Evolutionary conservation across 179 eudicot genomes (phyloP), one percentile per base, ranked within the genome.

Genomic region (Heliamphora pulchella): DNA sequence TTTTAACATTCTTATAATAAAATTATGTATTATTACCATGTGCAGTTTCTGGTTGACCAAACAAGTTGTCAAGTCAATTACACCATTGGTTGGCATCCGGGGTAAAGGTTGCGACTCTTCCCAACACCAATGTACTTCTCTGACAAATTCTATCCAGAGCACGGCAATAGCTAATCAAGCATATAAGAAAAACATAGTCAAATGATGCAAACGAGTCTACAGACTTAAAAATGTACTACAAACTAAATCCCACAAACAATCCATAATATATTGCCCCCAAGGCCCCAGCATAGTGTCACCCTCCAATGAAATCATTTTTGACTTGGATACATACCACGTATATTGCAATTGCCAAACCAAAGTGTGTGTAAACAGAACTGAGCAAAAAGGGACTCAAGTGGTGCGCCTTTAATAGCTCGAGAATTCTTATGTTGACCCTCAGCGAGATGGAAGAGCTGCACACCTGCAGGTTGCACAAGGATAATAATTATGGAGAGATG

Each of bases 101-200:
- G 97, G 98, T 77, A 96, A 81, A 79, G 92, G 92, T 63, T 92
- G 98, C 50, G 91, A 94, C 87, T 92, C 99, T 83, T 94, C 99
- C 98, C 98, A 96, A 83, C 90, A 96, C 98, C 98, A 96, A 83
- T 97, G 96, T 71, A 96, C 93, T 88, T 96, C 99, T 77, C 97
- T 90, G 54, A 92, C 94, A 88, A 92, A 94, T 84, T 96, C 99
- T 82, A 96, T 89, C 99, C 99, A 96, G 53, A 96, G 94, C 81
- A 84, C 90, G 41, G 98, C 90, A 84, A 96, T 91, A 71, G 99
- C 99, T 96, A 84, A 82, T 61, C 75, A 86, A 68, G 81, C 59
- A 85, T 6, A 64, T 67, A 50, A 81, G 13, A 74, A 69, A 46
- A 65, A 11, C 53, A 64, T 53, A 14, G 54, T 74, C 78, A 78